A percentile compares a stretch with the other conserved stretches of the same genome.
Evolutionary conservation across 768 basidiomycete species (phyloP).

Genomic region (Royoungia palumana): DNA sequence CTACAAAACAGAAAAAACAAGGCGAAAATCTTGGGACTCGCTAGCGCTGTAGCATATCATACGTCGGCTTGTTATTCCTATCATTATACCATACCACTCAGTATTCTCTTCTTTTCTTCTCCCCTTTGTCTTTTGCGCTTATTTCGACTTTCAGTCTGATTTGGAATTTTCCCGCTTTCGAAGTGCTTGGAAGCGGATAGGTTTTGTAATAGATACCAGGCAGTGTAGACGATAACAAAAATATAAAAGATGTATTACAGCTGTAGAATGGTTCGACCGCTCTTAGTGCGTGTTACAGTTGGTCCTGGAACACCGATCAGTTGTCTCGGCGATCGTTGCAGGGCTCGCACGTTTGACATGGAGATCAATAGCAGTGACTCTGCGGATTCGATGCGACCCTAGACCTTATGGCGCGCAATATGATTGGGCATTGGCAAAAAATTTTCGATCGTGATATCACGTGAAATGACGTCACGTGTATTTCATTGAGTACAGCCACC

Average conservation of each 20-base stretch:
- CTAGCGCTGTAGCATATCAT: slow-evolving; percentile 28
- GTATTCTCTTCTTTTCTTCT: background rate
- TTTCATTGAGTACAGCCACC: slow-evolving; percentile 8
- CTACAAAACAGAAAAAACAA: slow-evolving; percentile 19
- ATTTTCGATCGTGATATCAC: slow-evolving; percentile 8
- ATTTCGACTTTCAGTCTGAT: slow-evolving; percentile 1
- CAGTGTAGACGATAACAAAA: slow-evolving; percentile 14
- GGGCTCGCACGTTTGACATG: background rate
- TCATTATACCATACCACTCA: slow-evolving; percentile 23
- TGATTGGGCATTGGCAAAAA: no score
- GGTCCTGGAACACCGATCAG: slow-evolving; percentile 2
- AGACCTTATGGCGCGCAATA: background rate
- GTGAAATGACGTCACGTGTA: background rate
- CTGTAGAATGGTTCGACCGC: background rate
- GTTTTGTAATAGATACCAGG: slow-evolving; percentile 18
- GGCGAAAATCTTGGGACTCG: slow-evolving; percentile 9
- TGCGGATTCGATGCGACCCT: background rate
- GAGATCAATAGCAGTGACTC: background rate
- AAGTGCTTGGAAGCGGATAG: background rate
- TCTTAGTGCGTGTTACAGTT: background rate
- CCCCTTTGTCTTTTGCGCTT: background rate
- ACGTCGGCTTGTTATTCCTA: slow-evolving; percentile 15
- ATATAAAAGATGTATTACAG: slow-evolving; percentile 8
- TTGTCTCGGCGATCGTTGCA: slow-evolving; percentile 3
- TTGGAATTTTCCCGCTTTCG: background rate